phyloP scores from a whole-genome alignment of 768 basidiomycete species.

The Tricholoma matsutake region DNA sequence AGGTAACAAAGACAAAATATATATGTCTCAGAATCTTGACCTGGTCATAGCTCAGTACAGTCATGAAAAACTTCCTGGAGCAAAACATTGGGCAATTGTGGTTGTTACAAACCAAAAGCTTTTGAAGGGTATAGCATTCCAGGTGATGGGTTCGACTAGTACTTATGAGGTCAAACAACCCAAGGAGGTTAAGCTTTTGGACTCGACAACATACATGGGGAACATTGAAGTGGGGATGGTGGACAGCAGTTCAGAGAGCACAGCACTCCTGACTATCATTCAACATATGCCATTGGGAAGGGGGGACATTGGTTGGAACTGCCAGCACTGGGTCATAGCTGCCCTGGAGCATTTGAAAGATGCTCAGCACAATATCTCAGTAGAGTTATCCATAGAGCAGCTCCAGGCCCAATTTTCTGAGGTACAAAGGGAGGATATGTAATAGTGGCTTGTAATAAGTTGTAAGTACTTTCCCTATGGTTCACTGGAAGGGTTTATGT shows the following conservation, averaged over 20 bases:
- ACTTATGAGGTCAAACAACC: conserved; percentile 5
- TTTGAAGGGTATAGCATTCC: neutral
- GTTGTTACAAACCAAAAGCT: too few relatives aligned
- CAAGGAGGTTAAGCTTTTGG: neutral
- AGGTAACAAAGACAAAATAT: too few relatives aligned
- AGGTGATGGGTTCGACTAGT: too few relatives aligned
- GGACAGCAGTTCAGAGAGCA: neutral
- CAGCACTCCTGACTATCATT: neutral
- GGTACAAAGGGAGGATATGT: neutral
- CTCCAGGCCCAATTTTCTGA: too few relatives aligned
- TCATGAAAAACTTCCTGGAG: conserved; percentile 1
- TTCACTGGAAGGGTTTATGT: neutral
- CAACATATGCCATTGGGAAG: neutral
- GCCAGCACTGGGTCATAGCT: conserved; percentile 3
- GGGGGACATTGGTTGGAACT: neutral
- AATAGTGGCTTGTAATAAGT: too few relatives aligned
- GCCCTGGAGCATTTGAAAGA: neutral
- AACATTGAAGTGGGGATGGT: conserved; percentile 3
- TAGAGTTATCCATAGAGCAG: too few relatives aligned
- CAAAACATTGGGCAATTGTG: conserved; percentile 5
- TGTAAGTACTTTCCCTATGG: neutral
- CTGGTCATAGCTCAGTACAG: conserved; percentile 1
- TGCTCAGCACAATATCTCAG: too few relatives aligned
- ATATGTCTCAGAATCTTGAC: too few relatives aligned
- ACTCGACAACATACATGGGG: neutral